A percentile compares a stretch with the other conserved stretches of the same genome.
Conservation (phyloP, 768 basidiomycete species). For the Lactifluus piperatus region DNA sequence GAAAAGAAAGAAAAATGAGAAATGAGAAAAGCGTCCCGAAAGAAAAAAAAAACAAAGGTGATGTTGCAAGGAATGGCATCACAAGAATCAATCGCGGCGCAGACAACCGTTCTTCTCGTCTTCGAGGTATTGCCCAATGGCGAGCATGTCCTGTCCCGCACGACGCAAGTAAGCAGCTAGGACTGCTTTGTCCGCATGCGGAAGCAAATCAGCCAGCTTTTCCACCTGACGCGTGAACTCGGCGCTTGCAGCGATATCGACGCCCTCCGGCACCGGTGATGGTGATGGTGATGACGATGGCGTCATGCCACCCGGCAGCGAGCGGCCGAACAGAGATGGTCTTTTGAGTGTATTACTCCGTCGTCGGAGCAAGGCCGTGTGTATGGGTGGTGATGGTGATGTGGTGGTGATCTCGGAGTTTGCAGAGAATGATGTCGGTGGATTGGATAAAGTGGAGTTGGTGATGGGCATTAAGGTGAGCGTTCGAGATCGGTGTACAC, state of each 20-base stretch:
- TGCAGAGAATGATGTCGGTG: slow-evolving; percentile 24
- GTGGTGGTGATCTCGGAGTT: slow-evolving; percentile 33
- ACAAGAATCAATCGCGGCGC: slow-evolving; percentile 25
- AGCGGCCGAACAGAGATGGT: slow-evolving; percentile 28
- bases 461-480: slow-evolving; percentile 32
- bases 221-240: slow-evolving; percentile 64
- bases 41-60: not conserved
- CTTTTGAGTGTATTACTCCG: slow-evolving; percentile 22
- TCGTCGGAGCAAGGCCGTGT: not conserved
- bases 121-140: slow-evolving; percentile 81
- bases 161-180: slow-evolving; percentile 66
- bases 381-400: slow-evolving; percentile 1
- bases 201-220: slow-evolving; percentile 59
- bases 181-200: slow-evolving; percentile 58
- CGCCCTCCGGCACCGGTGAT: not conserved
- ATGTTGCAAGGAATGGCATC: slow-evolving; percentile 6
- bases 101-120: slow-evolving; percentile 72
- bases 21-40: not conserved
- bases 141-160: slow-evolving; percentile 71
- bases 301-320: too few species aligned
- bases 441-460: too few species aligned
- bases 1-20: not conserved
- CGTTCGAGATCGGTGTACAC: slow-evolving; percentile 60
- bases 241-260: slow-evolving; percentile 20
- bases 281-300: too few species aligned